These are phyloP conservation scores for Akanthomyces dipterigenus DNA, from an alignment of 2,329 filamentous ascomycete species.

Conservation along the genomic window DNA sequence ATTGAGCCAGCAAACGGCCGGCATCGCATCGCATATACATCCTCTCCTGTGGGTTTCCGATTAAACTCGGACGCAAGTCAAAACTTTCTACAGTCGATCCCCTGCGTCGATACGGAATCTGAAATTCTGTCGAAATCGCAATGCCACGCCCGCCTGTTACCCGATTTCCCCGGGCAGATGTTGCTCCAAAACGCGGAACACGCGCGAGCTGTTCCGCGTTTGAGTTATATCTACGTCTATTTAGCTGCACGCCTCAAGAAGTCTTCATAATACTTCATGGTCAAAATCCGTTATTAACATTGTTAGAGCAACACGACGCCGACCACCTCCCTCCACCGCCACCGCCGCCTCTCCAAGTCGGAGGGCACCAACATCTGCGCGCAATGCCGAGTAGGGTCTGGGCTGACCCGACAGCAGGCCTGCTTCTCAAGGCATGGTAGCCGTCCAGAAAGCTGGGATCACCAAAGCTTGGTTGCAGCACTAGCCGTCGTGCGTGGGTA, in stretches of 20 bases:
- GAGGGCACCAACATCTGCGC: conserved; percentile 3
- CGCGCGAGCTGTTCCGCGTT: not conserved
- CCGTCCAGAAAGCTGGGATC: not conserved
- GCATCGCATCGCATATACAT: not conserved
- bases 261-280: too few relatives aligned
- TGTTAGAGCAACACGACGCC: not conserved
- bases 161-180: not conserved
- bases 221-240: not conserved
- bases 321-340: not conserved
- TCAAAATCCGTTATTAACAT: not conserved
- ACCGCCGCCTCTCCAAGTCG: not conserved
- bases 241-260: not conserved
- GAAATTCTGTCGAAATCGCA: not conserved
- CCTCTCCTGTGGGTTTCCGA: not conserved
- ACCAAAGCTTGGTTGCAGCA: not conserved
- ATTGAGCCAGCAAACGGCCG: not conserved
- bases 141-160: not conserved
- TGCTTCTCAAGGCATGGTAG: not conserved
- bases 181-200: not conserved
- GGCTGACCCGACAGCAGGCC: not conserved
- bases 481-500: not conserved
- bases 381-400: conserved; percentile 2
- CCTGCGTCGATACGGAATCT: not conserved
- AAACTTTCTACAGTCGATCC: not conserved
- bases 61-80: not conserved